These are phyloP conservation scores for Solanum neorickii DNA, from an alignment of 257 asterid genomes.

Conservation along the genomic window DNA sequence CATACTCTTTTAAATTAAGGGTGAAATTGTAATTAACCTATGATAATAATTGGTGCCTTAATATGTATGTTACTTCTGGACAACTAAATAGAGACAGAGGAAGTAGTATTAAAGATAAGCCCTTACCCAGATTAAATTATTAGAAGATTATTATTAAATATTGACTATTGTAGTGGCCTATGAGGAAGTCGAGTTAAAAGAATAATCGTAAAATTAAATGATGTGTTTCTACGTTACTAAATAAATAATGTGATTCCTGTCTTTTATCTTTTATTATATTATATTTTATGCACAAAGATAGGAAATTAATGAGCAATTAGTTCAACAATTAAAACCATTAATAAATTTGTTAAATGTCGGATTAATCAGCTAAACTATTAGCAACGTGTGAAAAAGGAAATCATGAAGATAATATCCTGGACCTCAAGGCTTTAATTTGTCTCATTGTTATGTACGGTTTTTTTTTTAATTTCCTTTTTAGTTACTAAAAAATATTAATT, in stretches of 20 bases:
- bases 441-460: not conserved
- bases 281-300: not conserved
- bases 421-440: conserved; percentile 3
- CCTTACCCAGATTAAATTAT: not conserved
- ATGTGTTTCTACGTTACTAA: not conserved
- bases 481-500: too few relatives aligned
- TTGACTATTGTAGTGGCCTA: not conserved
- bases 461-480: too few relatives aligned
- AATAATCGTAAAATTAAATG: not conserved
- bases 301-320: not conserved
- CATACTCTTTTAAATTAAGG: too few relatives aligned
- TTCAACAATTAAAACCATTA: not conserved
- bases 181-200: not conserved
- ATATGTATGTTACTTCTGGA: too few relatives aligned
- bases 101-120: too few relatives aligned
- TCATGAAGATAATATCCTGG: conserved; percentile 13
- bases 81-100: too few relatives aligned
- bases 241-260: not conserved
- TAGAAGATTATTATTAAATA: not conserved
- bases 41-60: too few relatives aligned
- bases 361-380: not conserved
- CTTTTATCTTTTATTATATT: not conserved
- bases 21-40: too few relatives aligned
- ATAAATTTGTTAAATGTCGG: not conserved
- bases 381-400: conserved; percentile 4